phyloP scores from a whole-genome alignment of 2,329 filamentous ascomycete genomes.

The Blastomyces gilchristii region DNA sequence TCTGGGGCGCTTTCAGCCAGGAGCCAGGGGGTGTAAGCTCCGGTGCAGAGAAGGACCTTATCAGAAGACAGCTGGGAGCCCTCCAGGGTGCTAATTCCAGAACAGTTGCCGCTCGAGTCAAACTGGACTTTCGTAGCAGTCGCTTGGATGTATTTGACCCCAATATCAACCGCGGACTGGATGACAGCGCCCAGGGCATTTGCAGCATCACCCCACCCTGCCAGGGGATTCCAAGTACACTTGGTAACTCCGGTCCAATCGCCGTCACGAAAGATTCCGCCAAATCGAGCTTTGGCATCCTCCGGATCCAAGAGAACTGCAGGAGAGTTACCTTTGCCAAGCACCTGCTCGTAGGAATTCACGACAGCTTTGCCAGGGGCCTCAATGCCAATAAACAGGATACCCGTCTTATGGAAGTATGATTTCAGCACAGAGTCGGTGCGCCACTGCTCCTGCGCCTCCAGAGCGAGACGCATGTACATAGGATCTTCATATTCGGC shows the following conservation, averaged over 20 bases:
- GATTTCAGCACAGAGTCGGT: constrained; percentile 25
- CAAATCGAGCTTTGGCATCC: constrained; percentile 44
- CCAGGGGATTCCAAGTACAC: constrained; percentile 45
- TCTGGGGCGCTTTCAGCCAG: constrained; percentile 35
- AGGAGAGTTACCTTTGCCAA: constrained; percentile 32
- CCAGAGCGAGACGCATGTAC: constrained; percentile 10
- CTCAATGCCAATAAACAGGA: constrained; percentile 34
- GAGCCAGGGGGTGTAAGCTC: constrained; percentile 19
- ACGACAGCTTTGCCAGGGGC: constrained; percentile 38
- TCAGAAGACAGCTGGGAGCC: constrained; percentile 16
- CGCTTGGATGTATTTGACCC: constrained; percentile 47
- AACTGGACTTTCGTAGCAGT: constrained; percentile 32
- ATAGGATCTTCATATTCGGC: constrained; percentile 9
- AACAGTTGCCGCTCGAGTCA: constrained; percentile 31
- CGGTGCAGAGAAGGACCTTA: constrained; percentile 18
- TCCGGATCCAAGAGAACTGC: constrained; percentile 35
- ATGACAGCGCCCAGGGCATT: constrained; percentile 46
- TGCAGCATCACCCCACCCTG: constrained; percentile 51
- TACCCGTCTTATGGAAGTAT: constrained; percentile 41
- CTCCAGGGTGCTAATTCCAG: constrained; percentile 15
- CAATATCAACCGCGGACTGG: constrained; percentile 40
- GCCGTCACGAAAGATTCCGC: constrained; percentile 48
- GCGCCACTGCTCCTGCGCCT: constrained; percentile 8
- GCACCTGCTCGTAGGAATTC: constrained; percentile 39
- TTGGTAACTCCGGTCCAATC: constrained; percentile 48